Evolutionary conservation across 345 rosid genomes (phyloP), one percentile per base, ranked within the genome.

Genomic region (Passiflora organensis): DNA sequence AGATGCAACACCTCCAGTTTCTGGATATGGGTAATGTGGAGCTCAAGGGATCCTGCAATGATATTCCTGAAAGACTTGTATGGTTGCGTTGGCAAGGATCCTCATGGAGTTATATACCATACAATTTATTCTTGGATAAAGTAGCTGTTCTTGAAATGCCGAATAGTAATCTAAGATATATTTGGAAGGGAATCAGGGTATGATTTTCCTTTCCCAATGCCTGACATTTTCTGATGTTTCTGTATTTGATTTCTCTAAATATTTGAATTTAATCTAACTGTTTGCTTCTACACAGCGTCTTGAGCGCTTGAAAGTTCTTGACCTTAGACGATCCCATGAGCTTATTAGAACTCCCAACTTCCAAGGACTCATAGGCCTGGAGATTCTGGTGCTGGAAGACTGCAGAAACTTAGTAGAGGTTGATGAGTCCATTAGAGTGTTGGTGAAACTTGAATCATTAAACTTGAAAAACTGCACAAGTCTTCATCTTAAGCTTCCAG

Each of bases 41-140:
- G 14, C 10, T 32, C 16, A 0, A 28, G 16, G 55, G 41, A 18
- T 15, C 13, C 16, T 49, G 32, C 39, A 14, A 28, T 6, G 36
- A 50, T 6, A 22, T 32, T 32, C 41, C 55, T 32, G 13, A 32
- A 34, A 51, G 12, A 4, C 0, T 51, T 0, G 13, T 51, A 1
- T 51, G 55, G 55, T 21, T 51, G 39, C 16, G 3, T 0, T 51
- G 55, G 55, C 41, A 17, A 10, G 41, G 55, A 51, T 51, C 32
- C 37, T 16, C 55, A 15, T 32, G n/a, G 25, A 14, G 13, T 10
- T 28, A 19, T n/a, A 17, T 32, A 51, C 42, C 55, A 1, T 32
- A 17, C 2, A 10, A 51, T 17, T 13, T 51, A 3, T 51, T 15
- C 20, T 21, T 47, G 51, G 51, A 47, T 0, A 47, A 47, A 13